These are phyloP conservation scores for Rhodotorula paludigena DNA, from an alignment of 768 basidiomycete species.

Conservation along the genomic window DNA sequence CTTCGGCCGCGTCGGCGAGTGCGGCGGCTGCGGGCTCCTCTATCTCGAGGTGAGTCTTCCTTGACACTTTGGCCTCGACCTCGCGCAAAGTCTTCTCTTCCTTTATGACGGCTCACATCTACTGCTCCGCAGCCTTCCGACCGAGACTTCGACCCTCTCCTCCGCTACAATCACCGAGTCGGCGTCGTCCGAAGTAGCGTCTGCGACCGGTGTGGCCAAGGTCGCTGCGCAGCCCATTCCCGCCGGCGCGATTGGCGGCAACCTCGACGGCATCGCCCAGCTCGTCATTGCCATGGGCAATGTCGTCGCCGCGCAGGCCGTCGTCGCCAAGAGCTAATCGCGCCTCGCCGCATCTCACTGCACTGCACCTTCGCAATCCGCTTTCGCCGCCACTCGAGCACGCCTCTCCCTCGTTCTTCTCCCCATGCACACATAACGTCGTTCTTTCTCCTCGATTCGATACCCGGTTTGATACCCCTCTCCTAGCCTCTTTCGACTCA, in stretches of 20 bases:
- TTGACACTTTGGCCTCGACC: too few relatives aligned
- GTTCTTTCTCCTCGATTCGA: not conserved
- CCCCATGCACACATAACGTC: not conserved
- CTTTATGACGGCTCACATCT: not conserved
- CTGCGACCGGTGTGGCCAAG: not conserved
- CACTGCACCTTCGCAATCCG: not conserved
- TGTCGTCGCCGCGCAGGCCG: constrained; percentile 17
- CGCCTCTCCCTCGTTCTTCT: not conserved
- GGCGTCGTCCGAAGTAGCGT: not conserved
- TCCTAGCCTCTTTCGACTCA: too few relatives aligned
- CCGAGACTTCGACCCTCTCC: constrained; percentile 7
- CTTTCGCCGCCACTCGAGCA: not conserved
- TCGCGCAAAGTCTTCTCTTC: not conserved
- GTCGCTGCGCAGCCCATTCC: not conserved
- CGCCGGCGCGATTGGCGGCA: constrained; percentile 25
- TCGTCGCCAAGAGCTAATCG: not conserved
- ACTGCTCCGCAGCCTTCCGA: constrained; percentile 1
- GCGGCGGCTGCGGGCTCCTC: not conserved
- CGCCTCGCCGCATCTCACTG: too few relatives aligned
- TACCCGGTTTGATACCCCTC: too few relatives aligned
- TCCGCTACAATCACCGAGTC: not conserved
- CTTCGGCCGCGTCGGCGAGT: not conserved
- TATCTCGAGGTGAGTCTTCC: not conserved
- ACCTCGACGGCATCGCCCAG: constrained; percentile 33
- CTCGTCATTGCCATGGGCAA: constrained; percentile 33